Conservation (phyloP, 2,329 filamentous ascomycete species). For the Aspergillus alliaceus region DNA sequence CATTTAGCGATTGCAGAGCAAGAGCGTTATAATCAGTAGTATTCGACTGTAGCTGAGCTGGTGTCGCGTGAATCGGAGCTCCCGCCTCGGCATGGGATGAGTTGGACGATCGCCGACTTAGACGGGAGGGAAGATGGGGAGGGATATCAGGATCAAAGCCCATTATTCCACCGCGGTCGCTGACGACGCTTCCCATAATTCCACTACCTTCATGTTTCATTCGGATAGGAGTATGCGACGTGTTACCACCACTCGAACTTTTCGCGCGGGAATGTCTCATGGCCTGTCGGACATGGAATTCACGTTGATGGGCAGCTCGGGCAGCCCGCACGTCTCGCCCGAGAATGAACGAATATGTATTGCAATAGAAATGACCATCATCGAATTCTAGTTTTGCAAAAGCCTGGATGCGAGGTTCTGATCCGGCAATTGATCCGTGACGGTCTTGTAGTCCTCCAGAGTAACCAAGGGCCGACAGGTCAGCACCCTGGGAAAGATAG, state of each 20-base stretch:
- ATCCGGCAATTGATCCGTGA: conserved; percentile 38
- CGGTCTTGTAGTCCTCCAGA: conserved; percentile 30
- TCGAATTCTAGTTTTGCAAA: conserved; percentile 65
- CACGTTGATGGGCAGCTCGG: conserved; percentile 46
- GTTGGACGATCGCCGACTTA: conserved; percentile 51
- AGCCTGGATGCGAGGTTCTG: conserved; percentile 53
- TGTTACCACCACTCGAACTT: conserved; percentile 47
- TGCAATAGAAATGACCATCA: conserved; percentile 66
- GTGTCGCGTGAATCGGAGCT: conserved; percentile 36
- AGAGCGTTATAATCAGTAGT: conserved; percentile 48
- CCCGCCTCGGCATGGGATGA: conserved; percentile 46
- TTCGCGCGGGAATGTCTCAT: conserved; percentile 44
- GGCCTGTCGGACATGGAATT: conserved; percentile 43
- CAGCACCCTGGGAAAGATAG: conserved; percentile 37
- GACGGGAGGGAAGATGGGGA: conserved; percentile 38
- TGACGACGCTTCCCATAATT: conserved; percentile 53
- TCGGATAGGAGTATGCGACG: conserved; percentile 46
- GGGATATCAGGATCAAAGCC: conserved; percentile 47
- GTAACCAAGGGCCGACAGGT: conserved; percentile 37
- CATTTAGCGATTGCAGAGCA: conserved; percentile 45
- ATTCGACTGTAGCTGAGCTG: conserved; percentile 37
- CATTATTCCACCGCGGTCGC: conserved; percentile 58
- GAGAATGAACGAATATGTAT: conserved; percentile 62
- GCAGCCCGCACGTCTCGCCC: conserved; percentile 60
- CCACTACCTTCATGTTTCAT: conserved; percentile 46